Evolutionary conservation across 345 rosid genomes (phyloP).

Genomic region (Syzygium oleosum): DNA sequence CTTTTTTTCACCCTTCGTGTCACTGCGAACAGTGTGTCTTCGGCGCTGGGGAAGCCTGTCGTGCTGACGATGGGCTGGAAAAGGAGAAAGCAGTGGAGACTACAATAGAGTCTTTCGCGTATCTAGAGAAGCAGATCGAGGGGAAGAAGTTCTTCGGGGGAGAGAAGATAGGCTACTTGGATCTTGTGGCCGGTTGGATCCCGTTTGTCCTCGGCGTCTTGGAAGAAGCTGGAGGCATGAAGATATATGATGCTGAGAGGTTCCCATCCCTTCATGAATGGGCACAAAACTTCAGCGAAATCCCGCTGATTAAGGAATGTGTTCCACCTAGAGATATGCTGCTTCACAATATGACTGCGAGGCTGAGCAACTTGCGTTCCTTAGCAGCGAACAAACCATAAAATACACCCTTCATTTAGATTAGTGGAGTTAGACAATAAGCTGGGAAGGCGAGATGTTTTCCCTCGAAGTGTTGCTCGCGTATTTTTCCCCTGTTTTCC

Average conservation of each 20-base stretch:
- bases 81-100: slow-evolving; percentile 15
- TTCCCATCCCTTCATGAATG: slow-evolving; percentile 24
- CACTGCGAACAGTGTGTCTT: slow-evolving; percentile 6
- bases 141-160: slow-evolving; percentile 29
- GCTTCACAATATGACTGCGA: neutral
- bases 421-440: neutral
- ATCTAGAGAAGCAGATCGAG: slow-evolving; percentile 21
- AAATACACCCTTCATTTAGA: neutral
- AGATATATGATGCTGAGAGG: slow-evolving; percentile 17
- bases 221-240: slow-evolving; percentile 28
- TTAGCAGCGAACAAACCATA: slow-evolving; percentile 5
- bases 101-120: slow-evolving; percentile 2
- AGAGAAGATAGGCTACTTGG: slow-evolving; percentile 19
- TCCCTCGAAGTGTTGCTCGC: neutral
- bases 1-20: neutral
- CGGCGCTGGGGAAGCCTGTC: slow-evolving; percentile 8
- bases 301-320: slow-evolving; percentile 15
- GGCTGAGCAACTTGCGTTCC: slow-evolving; percentile 8
- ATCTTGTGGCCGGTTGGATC: slow-evolving; percentile 26
- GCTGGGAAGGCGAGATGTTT: neutral
- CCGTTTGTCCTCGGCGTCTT: slow-evolving; percentile 11
- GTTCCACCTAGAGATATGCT: slow-evolving; percentile 16
- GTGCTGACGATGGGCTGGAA: slow-evolving; percentile 15
- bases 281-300: slow-evolving; percentile 5
- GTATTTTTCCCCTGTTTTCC: neutral